Evolutionary conservation across 805 yeast species (phyloP).

Genomic region (Sporopachydermia quercuum): DNA sequence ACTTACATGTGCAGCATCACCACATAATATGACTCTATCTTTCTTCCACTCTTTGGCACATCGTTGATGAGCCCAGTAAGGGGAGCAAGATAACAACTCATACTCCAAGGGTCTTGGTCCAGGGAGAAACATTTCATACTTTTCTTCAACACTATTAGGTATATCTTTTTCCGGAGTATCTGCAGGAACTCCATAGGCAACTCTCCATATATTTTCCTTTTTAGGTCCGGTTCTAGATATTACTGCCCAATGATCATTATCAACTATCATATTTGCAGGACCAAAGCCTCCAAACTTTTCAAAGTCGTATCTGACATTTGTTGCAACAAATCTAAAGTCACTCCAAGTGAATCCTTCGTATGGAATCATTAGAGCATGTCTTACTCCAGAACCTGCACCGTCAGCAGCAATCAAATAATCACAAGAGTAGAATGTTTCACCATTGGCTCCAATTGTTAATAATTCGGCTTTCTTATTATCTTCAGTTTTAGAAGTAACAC

Average conservation of each 20-base stretch:
- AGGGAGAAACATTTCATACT: neutral
- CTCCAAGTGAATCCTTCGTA: conserved; percentile 15
- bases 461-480: neutral
- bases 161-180: neutral
- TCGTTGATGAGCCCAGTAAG: conserved; percentile 1
- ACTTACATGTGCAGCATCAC: conserved; percentile 1
- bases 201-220: neutral
- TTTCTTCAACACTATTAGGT: neutral
- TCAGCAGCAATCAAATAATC: conserved; percentile 21
- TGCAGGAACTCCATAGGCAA: neutral
- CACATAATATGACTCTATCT: neutral
- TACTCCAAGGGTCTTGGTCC: neutral
- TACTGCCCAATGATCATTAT: neutral
- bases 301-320: neutral
- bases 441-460: neutral
- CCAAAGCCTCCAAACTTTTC: neutral
- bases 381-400: conserved; percentile 22
- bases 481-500: neutral
- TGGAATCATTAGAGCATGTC: conserved; percentile 17
- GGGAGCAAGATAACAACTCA: neutral
- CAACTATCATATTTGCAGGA: neutral
- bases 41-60: neutral
- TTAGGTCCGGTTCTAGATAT: neutral
- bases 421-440: conserved; percentile 9
- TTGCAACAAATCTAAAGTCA: neutral